Evolutionary conservation across 768 basidiomycete genomes (phyloP).

Genomic region (Tephrocybe sp.): DNA sequence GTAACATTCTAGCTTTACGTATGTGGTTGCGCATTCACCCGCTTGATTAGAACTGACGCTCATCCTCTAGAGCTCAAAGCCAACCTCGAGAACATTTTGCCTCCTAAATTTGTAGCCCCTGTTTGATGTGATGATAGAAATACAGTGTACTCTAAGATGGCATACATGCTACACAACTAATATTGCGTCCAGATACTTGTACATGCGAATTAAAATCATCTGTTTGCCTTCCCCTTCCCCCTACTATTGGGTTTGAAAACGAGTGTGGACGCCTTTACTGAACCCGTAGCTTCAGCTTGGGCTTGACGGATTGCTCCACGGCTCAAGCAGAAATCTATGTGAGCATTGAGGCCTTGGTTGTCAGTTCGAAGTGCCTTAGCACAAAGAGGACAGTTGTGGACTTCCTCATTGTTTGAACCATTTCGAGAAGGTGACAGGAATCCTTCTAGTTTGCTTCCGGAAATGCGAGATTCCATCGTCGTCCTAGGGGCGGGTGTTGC

Average conservation of each 20-base stretch:
- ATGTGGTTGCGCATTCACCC: constrained; percentile 24
- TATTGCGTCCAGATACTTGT: no score
- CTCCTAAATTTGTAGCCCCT: constrained; percentile 3
- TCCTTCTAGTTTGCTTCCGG: neutral
- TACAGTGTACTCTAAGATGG: neutral
- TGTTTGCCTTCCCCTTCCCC: constrained; percentile 6
- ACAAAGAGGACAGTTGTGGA: constrained; percentile 74
- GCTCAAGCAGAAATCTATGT: constrained; percentile 88
- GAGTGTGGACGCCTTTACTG: neutral
- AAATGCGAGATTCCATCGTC: constrained; percentile 8
- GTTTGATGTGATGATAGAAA: neutral
- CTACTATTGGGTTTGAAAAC: constrained; percentile 9
- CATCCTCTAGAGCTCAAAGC: constrained; percentile 20
- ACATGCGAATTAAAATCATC: neutral
- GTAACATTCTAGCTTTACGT: constrained; percentile 50
- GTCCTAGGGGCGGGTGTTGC: neutral
- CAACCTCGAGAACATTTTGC: constrained; percentile 9
- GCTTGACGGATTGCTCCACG: constrained; percentile 73
- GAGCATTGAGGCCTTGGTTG: constrained; percentile 80
- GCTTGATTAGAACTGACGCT: neutral
- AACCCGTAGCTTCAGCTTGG: constrained; percentile 39
- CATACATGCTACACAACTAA: no score
- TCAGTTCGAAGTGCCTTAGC: constrained; percentile 56
- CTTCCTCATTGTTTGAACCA: constrained; percentile 14
- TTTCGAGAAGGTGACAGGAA: neutral